phyloP scores from a whole-genome alignment of 192 early-diverging fungal species.

The Backusella morwellensis region DNA sequence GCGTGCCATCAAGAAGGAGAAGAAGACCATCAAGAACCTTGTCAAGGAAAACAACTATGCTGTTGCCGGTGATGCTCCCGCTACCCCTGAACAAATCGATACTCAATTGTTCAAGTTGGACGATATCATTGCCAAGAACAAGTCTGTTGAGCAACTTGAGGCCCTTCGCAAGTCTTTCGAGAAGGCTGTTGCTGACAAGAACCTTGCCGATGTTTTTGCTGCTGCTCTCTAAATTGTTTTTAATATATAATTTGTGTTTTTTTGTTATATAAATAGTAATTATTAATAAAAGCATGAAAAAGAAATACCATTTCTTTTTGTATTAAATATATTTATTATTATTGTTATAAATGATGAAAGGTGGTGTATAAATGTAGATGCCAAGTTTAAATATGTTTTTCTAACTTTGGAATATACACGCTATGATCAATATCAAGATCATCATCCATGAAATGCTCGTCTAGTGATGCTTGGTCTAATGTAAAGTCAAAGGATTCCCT shows the following conservation, averaged over 20 bases:
- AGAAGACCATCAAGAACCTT: conserved; percentile 81
- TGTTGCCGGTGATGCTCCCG: conserved; percentile 50
- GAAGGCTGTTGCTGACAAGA: conserved; percentile 61
- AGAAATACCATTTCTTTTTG: not conserved
- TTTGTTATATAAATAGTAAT: not conserved
- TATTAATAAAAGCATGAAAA: not conserved
- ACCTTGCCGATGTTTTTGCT: conserved; percentile 56
- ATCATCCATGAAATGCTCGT: conserved; percentile 9
- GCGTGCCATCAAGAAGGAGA: conserved; percentile 88
- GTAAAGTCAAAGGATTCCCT: conserved; percentile 21
- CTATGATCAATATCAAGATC: conserved; percentile 13
- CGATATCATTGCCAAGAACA: conserved; percentile 68
- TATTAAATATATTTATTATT: not conserved
- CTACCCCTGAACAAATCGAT: conserved; percentile 62
- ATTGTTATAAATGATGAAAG: too few relatives aligned
- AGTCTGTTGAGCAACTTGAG: conserved; percentile 51
- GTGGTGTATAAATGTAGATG: not conserved
- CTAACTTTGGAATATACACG: not conserved
- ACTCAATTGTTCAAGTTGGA: conserved; percentile 76
- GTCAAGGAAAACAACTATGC: conserved; percentile 81
- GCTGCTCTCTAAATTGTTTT: conserved; percentile 28
- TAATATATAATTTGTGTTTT: too few relatives aligned
- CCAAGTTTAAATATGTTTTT: not conserved
- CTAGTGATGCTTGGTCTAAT: not conserved
- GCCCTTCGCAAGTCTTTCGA: conserved; percentile 59